Evolutionary conservation across 169 alveolate genomes (phyloP).

Genomic region (Toxoplasma gondii): DNA sequence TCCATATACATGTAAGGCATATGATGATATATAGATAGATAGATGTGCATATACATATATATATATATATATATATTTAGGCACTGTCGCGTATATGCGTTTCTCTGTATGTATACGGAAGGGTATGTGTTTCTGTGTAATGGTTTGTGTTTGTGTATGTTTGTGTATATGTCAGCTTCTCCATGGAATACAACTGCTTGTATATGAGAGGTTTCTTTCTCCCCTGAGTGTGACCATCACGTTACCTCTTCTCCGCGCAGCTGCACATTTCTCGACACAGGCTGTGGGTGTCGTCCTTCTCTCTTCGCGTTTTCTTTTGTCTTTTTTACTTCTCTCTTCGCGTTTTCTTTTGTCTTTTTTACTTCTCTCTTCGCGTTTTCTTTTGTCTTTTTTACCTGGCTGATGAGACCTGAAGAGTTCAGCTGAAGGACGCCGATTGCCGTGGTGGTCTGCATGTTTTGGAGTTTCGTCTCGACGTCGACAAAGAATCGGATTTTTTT

Average conservation of each 20-base stretch:
- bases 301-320: too few relatives aligned
- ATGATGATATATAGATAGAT: background rate
- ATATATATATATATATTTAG: background rate
- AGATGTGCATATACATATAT: background rate
- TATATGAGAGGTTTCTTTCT: too few relatives aligned
- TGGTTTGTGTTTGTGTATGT: background rate
- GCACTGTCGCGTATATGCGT: background rate
- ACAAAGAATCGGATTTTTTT: slow-evolving; percentile 85
- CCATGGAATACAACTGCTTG: background rate
- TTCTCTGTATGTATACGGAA: background rate
- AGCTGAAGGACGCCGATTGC: slow-evolving; percentile 58
- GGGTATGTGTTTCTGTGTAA: background rate
- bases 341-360: too few relatives aligned
- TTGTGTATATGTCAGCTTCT: background rate
- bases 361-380: too few relatives aligned
- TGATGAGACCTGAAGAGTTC: slow-evolving; percentile 39
- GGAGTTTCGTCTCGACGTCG: slow-evolving; percentile 83
- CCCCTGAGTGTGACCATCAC: too few relatives aligned
- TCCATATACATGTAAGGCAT: background rate
- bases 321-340: too few relatives aligned
- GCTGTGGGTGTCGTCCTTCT: too few relatives aligned
- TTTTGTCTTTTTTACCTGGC: slow-evolving; percentile 22
- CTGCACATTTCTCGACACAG: too few relatives aligned
- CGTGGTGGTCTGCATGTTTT: slow-evolving; percentile 74
- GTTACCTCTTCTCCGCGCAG: too few relatives aligned